Conservation (phyloP, 345 rosid species). For the thale cress (Arabidopsis thaliana) region TAIR10.1 NC_003070.9:20407001-20407500, state of each 20-base stretch:
- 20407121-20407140: constrained; percentile 40
- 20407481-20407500: constrained; percentile 75
- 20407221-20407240: no score
- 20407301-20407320: no score
- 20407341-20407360: neutral
- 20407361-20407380: neutral
- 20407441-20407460: no score
- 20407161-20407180: no score
- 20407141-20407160: neutral
- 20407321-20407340: neutral
- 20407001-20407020: constrained; percentile 67
- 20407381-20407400: no score
- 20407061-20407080: constrained; percentile 55
- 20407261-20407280: no score
- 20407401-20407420: no score
- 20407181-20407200: no score
- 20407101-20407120: constrained; percentile 89
- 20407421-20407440: no score
- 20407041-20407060: constrained; percentile 94
- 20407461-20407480: neutral
- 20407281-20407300: no score
- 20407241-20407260: no score
- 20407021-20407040: constrained; percentile 83
- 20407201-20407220: no score
- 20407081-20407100: constrained; percentile 83